A percentile compares a stretch with the other conserved stretches of the same genome.
Evolutionary conservation across 2,329 filamentous ascomycete genomes (phyloP).

Genomic region (Aspergillus persii): DNA sequence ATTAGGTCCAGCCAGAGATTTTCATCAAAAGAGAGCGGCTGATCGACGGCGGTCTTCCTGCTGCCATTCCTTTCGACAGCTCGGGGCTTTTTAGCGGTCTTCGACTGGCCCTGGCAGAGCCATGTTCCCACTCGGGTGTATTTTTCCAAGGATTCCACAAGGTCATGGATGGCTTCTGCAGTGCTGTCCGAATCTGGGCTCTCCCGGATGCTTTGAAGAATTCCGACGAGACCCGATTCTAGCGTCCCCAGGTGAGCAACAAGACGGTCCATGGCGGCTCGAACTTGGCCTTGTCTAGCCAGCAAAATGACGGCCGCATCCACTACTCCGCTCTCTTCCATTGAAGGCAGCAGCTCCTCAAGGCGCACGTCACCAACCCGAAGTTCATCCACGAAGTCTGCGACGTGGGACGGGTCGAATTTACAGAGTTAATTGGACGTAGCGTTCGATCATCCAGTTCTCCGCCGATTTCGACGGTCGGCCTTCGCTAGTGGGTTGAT

Average conservation of each 20-base stretch:
- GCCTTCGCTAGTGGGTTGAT: slow-evolving; percentile 34
- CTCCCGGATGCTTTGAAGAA: slow-evolving; percentile 63
- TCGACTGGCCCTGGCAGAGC: slow-evolving; percentile 85
- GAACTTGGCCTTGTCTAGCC: slow-evolving; percentile 80
- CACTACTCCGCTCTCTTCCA: slow-evolving; percentile 85
- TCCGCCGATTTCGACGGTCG: slow-evolving; percentile 38
- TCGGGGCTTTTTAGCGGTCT: slow-evolving; percentile 47
- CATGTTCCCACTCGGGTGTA: slow-evolving; percentile 92
- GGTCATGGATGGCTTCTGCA: slow-evolving; percentile 67
- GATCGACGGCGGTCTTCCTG: slow-evolving; percentile 49
- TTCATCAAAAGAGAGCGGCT: slow-evolving; percentile 60
- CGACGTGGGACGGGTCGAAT: slow-evolving; percentile 78
- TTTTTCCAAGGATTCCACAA: slow-evolving; percentile 77
- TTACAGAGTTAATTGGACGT: slow-evolving; percentile 86
- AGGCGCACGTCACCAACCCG: slow-evolving; percentile 76
- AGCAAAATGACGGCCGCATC: slow-evolving; percentile 91
- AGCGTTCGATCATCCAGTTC: slow-evolving; percentile 71
- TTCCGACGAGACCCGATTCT: slow-evolving; percentile 71
- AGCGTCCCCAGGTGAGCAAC: slow-evolving; percentile 77
- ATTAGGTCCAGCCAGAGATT: slow-evolving; percentile 65
- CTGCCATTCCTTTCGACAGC: slow-evolving; percentile 32
- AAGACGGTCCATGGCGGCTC: slow-evolving; percentile 79
- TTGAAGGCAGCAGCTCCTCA: slow-evolving; percentile 75
- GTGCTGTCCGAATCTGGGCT: slow-evolving; percentile 57
- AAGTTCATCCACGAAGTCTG: slow-evolving; percentile 74